Conservation (phyloP, 345 rosid species). For the Mallotus nudiflorus region DNA sequence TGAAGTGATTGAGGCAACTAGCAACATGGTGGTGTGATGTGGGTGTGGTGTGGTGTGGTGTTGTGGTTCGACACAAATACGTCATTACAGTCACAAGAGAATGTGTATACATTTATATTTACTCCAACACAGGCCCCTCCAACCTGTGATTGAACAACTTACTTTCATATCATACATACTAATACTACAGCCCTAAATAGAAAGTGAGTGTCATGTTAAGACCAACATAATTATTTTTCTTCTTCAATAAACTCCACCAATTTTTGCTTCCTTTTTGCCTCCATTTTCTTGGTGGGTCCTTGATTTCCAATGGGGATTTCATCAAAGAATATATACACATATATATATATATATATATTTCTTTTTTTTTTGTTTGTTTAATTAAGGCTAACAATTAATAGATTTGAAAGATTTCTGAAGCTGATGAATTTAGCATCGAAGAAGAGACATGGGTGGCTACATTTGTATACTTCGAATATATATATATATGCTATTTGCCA, state of each 20-base stretch:
- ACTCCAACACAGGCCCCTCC: constrained; percentile 7
- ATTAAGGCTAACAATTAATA: no score
- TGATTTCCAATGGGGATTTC: background rate
- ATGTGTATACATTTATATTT: background rate
- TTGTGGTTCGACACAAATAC: no score
- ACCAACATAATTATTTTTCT: constrained; percentile 12
- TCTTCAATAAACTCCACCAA: constrained; percentile 21
- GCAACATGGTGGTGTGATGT: background rate
- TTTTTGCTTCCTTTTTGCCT: constrained; percentile 18
- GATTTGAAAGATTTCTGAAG: no score
- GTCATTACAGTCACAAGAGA: no score
- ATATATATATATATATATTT: no score
- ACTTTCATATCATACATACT: no score
- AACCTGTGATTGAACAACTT: constrained; percentile 10
- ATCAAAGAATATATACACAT: no score
- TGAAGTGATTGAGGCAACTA: constrained; percentile 21
- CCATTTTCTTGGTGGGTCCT: constrained; percentile 28
- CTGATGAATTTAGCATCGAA: no score
- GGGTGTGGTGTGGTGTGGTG: constrained; percentile 24
- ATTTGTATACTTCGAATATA: no score
- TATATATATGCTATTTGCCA: no score
- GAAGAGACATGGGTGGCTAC: no score
- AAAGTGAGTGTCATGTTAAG: constrained; percentile 19
- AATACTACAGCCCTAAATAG: background rate
- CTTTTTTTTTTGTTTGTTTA: no score